phyloP scores from a whole-genome alignment of 2,329 filamentous ascomycete species.

The Shiraia sp. region DNA sequence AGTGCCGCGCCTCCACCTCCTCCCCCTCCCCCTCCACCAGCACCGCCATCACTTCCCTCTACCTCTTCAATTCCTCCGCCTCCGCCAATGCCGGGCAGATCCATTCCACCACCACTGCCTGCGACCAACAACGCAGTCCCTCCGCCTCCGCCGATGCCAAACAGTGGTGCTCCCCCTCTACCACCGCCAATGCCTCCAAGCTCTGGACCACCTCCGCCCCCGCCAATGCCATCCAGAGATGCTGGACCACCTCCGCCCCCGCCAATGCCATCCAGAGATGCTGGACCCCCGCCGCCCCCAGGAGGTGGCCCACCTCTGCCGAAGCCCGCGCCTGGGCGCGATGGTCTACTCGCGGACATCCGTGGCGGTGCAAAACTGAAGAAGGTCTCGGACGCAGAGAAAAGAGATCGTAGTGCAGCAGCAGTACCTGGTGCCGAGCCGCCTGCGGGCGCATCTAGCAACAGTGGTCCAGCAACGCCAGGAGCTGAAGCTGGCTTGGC shows the following conservation, averaged over 20 bases:
- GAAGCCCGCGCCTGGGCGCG: constrained; percentile 53
- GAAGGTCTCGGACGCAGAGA: constrained; percentile 73
- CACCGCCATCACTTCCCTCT: constrained; percentile 32
- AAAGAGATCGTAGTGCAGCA: constrained; percentile 72
- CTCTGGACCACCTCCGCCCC: constrained; percentile 49
- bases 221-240: constrained; percentile 25
- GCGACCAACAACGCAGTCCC: constrained; percentile 37
- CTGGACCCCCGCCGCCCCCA: constrained; percentile 36
- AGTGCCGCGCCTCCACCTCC: constrained; percentile 28
- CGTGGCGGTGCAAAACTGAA: constrained; percentile 68
- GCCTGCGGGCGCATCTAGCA: constrained; percentile 55
- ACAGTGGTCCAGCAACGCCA: constrained; percentile 39
- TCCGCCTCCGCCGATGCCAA: constrained; percentile 25
- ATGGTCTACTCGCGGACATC: constrained; percentile 71
- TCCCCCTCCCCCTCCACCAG: too few species aligned
- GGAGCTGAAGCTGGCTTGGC: constrained; percentile 47
- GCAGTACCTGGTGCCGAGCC: constrained; percentile 57
- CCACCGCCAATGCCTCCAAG: constrained; percentile 34
- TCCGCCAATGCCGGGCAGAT: constrained; percentile 23
- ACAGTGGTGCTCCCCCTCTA: constrained; percentile 37
- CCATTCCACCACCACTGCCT: constrained; percentile 36
- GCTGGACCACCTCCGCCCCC: constrained; percentile 55
- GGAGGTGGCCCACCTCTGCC: constrained; percentile 33
- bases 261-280: constrained; percentile 25
- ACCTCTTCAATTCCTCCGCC: constrained; percentile 32